phyloP scores from a whole-genome alignment of 2,329 filamentous ascomycete species.

The Fusarium sp. region DNA sequence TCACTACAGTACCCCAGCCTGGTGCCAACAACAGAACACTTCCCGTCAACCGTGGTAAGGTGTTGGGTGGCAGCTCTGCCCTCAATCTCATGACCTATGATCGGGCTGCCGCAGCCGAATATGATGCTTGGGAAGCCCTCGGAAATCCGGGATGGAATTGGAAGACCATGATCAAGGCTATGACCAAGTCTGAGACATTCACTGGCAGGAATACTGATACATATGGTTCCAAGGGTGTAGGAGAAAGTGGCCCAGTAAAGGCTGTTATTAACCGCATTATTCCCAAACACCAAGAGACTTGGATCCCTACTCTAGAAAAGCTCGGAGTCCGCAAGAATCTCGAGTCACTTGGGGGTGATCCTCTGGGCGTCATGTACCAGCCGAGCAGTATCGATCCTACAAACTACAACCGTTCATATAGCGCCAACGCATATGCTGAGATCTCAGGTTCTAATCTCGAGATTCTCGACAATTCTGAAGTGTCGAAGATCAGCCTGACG shows the following conservation, averaged over 20 bases:
- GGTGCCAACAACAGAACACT: slow-evolving; percentile 42
- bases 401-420: slow-evolving; percentile 65
- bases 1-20: slow-evolving; percentile 49
- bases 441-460: slow-evolving; percentile 59
- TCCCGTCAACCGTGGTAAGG: slow-evolving; percentile 45
- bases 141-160: slow-evolving; percentile 59
- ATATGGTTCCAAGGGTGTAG: slow-evolving; percentile 41
- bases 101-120: slow-evolving; percentile 48
- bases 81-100: slow-evolving; percentile 54
- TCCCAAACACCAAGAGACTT: slow-evolving; percentile 60
- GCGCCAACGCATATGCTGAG: slow-evolving; percentile 61
- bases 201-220: slow-evolving; percentile 44
- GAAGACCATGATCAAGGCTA: slow-evolving; percentile 42
- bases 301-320: slow-evolving; percentile 60
- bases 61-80: slow-evolving; percentile 51
- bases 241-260: slow-evolving; percentile 39
- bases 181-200: slow-evolving; percentile 41
- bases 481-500: slow-evolving; percentile 39
- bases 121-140: slow-evolving; percentile 56
- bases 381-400: slow-evolving; percentile 62
- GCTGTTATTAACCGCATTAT: slow-evolving; percentile 59
- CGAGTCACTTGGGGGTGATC: slow-evolving; percentile 62
- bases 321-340: slow-evolving; percentile 58
- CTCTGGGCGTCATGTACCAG: slow-evolving; percentile 64
- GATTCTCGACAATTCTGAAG: slow-evolving; percentile 39